phyloP scores from a whole-genome alignment of 805 yeast species.

The Cyberlindnera subsufficiens region DNA sequence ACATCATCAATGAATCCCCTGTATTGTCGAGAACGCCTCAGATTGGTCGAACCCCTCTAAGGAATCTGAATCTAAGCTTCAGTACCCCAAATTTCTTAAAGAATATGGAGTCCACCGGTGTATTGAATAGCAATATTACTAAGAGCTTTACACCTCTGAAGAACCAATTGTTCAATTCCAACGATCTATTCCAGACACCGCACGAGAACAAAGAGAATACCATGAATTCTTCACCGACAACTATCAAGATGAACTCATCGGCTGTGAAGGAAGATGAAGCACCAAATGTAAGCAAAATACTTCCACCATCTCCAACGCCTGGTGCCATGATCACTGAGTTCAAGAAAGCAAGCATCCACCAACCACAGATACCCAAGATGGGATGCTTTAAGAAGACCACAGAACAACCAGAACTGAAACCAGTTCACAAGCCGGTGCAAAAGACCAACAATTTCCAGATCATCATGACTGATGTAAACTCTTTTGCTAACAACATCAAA shows the following conservation, averaged over 20 bases:
- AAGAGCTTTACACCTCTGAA: constrained; percentile 22
- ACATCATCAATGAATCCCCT: constrained; percentile 23
- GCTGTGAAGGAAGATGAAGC: constrained; percentile 18
- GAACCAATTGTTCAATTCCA: constrained; percentile 16
- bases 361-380: constrained; percentile 24
- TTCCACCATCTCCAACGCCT: constrained; percentile 24
- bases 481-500: constrained; percentile 15
- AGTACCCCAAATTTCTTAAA: constrained; percentile 23
- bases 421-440: background rate
- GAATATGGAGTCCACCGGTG: constrained; percentile 11
- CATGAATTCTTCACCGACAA: constrained; percentile 24
- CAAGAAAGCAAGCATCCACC: background rate
- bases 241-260: constrained; percentile 24
- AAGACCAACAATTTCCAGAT: constrained; percentile 25
- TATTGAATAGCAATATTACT: constrained; percentile 1
- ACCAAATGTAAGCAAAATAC: constrained; percentile 3
- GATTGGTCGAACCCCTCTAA: constrained; percentile 23
- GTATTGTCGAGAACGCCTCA: constrained; percentile 19
- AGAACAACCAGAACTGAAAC: constrained; percentile 1
- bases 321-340: constrained; percentile 9
- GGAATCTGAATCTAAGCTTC: constrained; percentile 12
- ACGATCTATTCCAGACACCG: constrained; percentile 19
- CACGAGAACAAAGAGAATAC: constrained; percentile 8
- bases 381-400: constrained; percentile 22
- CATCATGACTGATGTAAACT: constrained; percentile 29